Base-by-base conservation (phyloP, 2,329 filamentous ascomycete species). In the Bisporella sp. region DNA sequence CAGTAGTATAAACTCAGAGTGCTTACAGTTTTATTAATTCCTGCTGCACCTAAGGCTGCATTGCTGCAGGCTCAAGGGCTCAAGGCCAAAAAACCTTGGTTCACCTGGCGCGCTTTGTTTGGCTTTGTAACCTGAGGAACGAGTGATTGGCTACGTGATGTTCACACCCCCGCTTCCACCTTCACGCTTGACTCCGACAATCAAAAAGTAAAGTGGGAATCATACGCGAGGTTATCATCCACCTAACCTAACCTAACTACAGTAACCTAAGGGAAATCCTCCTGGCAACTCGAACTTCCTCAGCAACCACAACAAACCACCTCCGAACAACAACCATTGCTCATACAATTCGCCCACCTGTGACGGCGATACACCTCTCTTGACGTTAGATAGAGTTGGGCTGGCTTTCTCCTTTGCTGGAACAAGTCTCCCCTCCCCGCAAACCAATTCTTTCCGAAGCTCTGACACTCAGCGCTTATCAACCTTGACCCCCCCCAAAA, bases 371-470 rank as follows among this genome's bases (percentile, higher is more conserved):
- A 12, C n/a, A 31, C 35, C 37, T 13, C 48, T 50, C 47, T 46
- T 28, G 42, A 45, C 33, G 33, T 21, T 41, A 21, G 42, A 46
- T 47, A 50, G 42, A 45, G 48, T 35, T 29, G 52, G 52, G 45
- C 42, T 50, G 51, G 50, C 31, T 49, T 45, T 55, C 53, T 54
- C 53, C 51, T 48, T 50, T 46, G 41, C 47, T 42, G 45, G 47
- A 47, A 31, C 47, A 40, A 41, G 39, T 31, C 33, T 41, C 31
- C n/a, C 40, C 33, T 30, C 48, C 45, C 48, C 31, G 28, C 49
- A 47, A 48, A 46, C 50, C 11, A 21, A 33, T 39, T 47, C 45
- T 42, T 49, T 32, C 44, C 46, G 11, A 31, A 43, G 41, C 49
- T 46, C 41, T 52, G 21, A 32, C 40, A 45, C 41, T 44, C 31